Evolutionary conservation across 441 rosid genomes (phyloP), one percentile per base, ranked within the genome.

Genomic region (Erodium trifolium): DNA sequence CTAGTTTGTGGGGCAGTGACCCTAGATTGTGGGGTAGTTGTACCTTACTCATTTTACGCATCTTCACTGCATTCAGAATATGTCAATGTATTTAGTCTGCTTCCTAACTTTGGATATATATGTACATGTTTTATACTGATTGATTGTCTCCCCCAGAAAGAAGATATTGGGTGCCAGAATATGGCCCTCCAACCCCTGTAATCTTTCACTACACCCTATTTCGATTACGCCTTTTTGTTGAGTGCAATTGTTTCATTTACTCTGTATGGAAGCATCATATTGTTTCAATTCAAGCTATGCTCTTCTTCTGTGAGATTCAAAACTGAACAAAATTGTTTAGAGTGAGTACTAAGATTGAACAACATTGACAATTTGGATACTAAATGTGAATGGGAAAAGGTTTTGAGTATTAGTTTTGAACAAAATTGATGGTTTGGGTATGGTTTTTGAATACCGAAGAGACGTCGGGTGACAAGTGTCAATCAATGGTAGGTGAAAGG

Each of bases 21-120:
- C 63, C 29, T 59, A 59, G 63, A 59, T 59, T 59, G 63, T 59
- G 29, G 63, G 63, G 63, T 59, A 59, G 8, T 19, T 29, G 9
- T 14, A 51, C 59, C 64, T 59, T 19, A 23, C 64, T 59, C n/a
- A 9, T 19, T 9, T 10, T 19, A 18, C 19, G 64, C 64, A 57
- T n/a, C 63, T 49, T 49, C 55, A 49, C 16, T 49, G 16, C 16
- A 51, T 51, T 14, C 59, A 51, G 59, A 51, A 14, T 59, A 23
- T 18, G 12, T 16, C 62, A 17, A 18, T 16, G 62, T 55, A 55
- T 55, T 19, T 55, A 55, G 62, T 17, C 62, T 4, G 62, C 62
- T 55, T 55, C 62, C 23, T 11, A 55, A 55, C 23, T 5, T 55
- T 55, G 62, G 16, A 13, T 47, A 49, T 13, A 49, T 49, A 49